Evolutionary conservation across 1,284 basidiomycete genomes (phyloP).

Genomic region (Trametes pubescens): DNA sequence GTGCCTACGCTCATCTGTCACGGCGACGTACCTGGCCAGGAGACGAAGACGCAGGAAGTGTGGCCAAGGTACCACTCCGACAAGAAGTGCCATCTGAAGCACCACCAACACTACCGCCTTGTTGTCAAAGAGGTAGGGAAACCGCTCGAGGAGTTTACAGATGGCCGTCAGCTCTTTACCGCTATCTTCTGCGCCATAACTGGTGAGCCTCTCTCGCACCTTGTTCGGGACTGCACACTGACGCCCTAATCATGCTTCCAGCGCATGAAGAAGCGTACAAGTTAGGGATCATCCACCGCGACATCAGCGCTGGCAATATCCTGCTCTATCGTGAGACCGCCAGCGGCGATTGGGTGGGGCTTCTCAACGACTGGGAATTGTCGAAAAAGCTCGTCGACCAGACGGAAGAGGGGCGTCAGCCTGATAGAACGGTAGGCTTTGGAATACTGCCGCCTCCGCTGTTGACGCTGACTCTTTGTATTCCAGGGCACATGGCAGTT

Average conservation of each 20-base stretch:
- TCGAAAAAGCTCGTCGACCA: conserved; percentile 5
- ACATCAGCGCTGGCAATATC: conserved; percentile 14
- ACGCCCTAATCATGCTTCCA: not conserved
- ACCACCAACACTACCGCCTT: conserved; percentile 24
- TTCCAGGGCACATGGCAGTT: conserved; percentile 24
- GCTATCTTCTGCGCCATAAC: not conserved
- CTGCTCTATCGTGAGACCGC: not conserved
- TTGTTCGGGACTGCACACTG: not conserved
- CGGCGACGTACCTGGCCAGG: conserved; percentile 10
- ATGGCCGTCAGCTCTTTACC: not conserved
- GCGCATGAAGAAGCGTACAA: conserved; percentile 16
- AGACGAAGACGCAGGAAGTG: not conserved
- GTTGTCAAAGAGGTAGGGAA: conserved; percentile 33
- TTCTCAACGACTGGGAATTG: conserved; percentile 27
- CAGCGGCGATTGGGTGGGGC: not conserved
- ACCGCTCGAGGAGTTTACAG: conserved; percentile 13
- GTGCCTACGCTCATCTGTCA: conserved; percentile 14
- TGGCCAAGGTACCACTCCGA: not conserved
- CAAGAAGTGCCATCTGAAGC: conserved; percentile 1
- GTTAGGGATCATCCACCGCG: conserved; percentile 15
- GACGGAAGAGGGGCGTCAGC: conserved; percentile 1
- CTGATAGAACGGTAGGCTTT: conserved; percentile 8
- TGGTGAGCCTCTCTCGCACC: not conserved
- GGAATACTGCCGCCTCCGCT: too few species aligned
- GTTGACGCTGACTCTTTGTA: not conserved